Evolutionary conservation across 2,329 filamentous ascomycete species (phyloP).

Genomic region (Sporothrix brunneoviolacea): DNA sequence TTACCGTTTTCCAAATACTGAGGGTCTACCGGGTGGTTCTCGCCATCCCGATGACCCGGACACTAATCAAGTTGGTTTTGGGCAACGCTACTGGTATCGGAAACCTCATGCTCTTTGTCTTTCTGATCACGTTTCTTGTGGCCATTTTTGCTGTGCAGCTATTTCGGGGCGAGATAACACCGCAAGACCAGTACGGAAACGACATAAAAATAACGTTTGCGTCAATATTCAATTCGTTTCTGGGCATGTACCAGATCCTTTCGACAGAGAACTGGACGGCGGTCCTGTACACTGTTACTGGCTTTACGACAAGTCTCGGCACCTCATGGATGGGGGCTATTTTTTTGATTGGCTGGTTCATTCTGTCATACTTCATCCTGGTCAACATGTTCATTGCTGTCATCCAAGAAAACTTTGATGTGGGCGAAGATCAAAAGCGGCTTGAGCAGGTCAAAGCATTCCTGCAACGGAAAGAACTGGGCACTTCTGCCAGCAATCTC

Average conservation of each 20-base stretch:
- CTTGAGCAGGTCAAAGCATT: slow-evolving; percentile 95
- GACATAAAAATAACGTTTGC: slow-evolving; percentile 69
- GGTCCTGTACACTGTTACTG: slow-evolving; percentile 76
- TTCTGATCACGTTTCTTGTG: slow-evolving; percentile 87
- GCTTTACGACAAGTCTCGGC: slow-evolving; percentile 54
- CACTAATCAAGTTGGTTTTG: slow-evolving; percentile 80
- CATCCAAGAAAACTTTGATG: slow-evolving; percentile 98
- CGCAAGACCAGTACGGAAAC: slow-evolving; percentile 53
- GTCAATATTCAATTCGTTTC: slow-evolving; percentile 89
- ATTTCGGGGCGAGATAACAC: slow-evolving; percentile 77
- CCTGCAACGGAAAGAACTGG: slow-evolving; percentile 81
- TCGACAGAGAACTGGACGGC: slow-evolving; percentile 95
- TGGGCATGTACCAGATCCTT: slow-evolving; percentile 95
- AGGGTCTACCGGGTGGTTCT: slow-evolving; percentile 88
- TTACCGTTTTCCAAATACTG: slow-evolving; percentile 88
- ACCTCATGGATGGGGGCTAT: slow-evolving; percentile 91
- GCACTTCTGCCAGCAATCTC: slow-evolving; percentile 64
- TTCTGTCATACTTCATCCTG: slow-evolving; percentile 88
- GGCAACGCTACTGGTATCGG: slow-evolving; percentile 87
- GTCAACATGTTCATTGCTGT: slow-evolving; percentile 99
- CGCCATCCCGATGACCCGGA: slow-evolving; percentile 77
- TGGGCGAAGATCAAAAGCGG: slow-evolving; percentile 96
- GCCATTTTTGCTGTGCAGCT: slow-evolving; percentile 91
- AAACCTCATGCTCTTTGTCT: slow-evolving; percentile 94
- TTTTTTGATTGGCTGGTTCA: slow-evolving; percentile 93